These are phyloP conservation scores for Solanum gracilifrons DNA, from an alignment of 257 asterid species.

Conservation along the genomic window DNA sequence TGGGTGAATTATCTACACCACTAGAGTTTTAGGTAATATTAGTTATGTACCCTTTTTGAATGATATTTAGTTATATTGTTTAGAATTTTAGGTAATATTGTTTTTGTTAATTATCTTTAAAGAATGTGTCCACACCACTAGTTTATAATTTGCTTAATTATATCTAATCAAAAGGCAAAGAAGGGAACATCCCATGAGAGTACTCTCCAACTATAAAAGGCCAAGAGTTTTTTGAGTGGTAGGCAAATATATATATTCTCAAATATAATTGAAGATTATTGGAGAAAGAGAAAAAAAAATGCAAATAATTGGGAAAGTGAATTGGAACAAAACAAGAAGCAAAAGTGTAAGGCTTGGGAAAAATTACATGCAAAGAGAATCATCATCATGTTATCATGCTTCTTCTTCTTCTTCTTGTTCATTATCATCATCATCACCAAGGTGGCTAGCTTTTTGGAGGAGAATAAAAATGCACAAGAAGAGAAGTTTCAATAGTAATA, in stretches of 20 bases:
- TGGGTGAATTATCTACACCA: neutral
- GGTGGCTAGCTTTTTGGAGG: conserved; percentile 49
- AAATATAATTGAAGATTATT: neutral
- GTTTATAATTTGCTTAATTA: neutral
- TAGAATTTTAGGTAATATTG: neutral
- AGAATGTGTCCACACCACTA: neutral
- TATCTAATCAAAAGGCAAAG: neutral
- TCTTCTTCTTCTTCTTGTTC: neutral
- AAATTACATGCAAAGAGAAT: conserved; percentile 4
- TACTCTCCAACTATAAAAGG: neutral
- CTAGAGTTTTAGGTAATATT: neutral
- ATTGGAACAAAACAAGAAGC: conserved; percentile 41
- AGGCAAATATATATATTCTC: neutral
- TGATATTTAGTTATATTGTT: too few species aligned
- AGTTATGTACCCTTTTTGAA: neutral
- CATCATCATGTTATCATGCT: neutral
- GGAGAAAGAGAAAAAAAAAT: neutral
- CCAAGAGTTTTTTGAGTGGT: neutral
- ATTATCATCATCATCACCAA: conserved; percentile 6
- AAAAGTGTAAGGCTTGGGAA: conserved; percentile 40
- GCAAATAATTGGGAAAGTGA: neutral
- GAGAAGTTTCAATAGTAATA: conserved; percentile 8
- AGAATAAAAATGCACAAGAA: conserved; percentile 16
- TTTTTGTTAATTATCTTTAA: neutral
- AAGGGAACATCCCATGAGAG: neutral